phyloP scores from a whole-genome alignment of 331 rosid genomes.

The Pyracantha coccinea region DNA sequence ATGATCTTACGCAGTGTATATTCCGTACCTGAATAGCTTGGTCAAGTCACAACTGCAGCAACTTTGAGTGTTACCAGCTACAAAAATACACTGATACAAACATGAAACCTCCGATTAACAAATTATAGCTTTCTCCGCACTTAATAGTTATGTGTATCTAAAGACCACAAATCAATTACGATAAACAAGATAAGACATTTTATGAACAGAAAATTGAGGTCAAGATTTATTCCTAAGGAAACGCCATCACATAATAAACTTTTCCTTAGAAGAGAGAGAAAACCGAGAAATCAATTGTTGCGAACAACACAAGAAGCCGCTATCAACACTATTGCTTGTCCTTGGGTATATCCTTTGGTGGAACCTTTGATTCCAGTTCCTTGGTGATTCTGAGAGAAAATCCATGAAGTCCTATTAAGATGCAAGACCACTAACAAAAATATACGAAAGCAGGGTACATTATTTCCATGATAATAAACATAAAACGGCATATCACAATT shows the following conservation, averaged over 20 bases:
- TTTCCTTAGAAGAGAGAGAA: background rate
- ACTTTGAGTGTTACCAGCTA: background rate
- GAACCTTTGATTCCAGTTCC: slow-evolving; percentile 56
- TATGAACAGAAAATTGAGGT: background rate
- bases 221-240: background rate
- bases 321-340: slow-evolving; percentile 33
- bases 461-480: background rate
- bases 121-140: background rate
- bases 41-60: background rate
- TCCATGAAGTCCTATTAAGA: background rate
- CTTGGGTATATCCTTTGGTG: slow-evolving; percentile 54
- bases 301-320: slow-evolving; percentile 3
- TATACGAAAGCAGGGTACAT: background rate
- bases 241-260: background rate
- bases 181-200: background rate
- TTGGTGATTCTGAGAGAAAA: slow-evolving; percentile 51
- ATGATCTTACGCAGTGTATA: background rate
- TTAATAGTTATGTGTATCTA: background rate
- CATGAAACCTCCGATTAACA: background rate
- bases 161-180: background rate
- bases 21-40: background rate
- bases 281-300: background rate
- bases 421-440: background rate
- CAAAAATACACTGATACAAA: background rate
- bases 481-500: background rate